Percentiles rank a stretch among this genome's conserved stretches.
Evolutionary conservation across 441 rosid genomes (phyloP).

Genomic region (Bocquillonia castaneifolia): DNA sequence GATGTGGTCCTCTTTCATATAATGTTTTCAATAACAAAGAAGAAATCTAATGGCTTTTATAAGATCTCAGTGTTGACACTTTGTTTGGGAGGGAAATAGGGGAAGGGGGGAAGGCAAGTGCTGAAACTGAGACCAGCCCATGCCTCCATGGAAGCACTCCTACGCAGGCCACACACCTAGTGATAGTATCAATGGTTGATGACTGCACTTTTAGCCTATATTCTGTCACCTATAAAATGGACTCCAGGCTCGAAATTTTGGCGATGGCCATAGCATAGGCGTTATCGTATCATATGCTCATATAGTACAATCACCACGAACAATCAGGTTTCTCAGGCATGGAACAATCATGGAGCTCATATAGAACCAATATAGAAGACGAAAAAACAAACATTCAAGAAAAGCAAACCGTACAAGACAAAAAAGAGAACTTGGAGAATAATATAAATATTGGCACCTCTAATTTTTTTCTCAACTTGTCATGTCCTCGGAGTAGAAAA

Average conservation of each 20-base stretch:
- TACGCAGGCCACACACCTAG: no score
- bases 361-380: background rate
- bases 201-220: background rate
- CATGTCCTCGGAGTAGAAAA: conserved; percentile 69
- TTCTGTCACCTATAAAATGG: background rate
- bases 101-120: no score
- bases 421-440: conserved; percentile 1
- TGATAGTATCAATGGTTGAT: background rate
- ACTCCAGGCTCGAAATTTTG: background rate
- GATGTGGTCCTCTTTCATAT: background rate
- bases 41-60: background rate
- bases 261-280: background rate
- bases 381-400: background rate
- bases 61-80: no score
- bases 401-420: background rate
- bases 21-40: background rate
- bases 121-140: no score
- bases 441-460: conserved; percentile 44
- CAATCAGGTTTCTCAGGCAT: background rate
- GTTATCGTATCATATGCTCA: background rate
- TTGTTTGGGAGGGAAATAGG: no score
- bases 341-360: background rate
- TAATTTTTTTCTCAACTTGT: conserved; percentile 64
- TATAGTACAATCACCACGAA: background rate
- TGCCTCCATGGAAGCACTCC: no score